Evolutionary conservation across 805 yeast genomes (phyloP).

Genomic region (Metahyphopichia silvanorum): DNA sequence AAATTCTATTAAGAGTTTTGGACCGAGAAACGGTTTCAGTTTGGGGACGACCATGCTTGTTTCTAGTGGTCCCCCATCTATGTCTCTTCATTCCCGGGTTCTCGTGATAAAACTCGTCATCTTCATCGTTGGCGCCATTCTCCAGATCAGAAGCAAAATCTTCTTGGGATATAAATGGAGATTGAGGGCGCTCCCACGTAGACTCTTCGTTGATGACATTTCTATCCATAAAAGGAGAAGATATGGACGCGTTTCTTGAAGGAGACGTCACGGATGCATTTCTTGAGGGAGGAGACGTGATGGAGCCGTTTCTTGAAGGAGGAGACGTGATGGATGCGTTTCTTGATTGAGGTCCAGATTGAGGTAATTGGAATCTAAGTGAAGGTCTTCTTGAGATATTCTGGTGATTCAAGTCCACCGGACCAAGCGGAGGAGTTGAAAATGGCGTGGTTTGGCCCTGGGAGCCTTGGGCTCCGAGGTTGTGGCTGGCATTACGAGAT

Average conservation of each 20-base stretch:
- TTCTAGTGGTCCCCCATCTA: slow-evolving; percentile 90
- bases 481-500: too few species aligned
- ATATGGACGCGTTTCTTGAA: slow-evolving; percentile 5
- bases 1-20: slow-evolving; percentile 52
- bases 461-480: too few species aligned
- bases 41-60: slow-evolving; percentile 63
- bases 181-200: slow-evolving; percentile 20
- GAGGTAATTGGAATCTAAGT: slow-evolving; percentile 30
- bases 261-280: slow-evolving; percentile 2
- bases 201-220: slow-evolving; percentile 21
- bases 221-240: slow-evolving; percentile 30
- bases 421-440: too few species aligned
- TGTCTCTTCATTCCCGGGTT: slow-evolving; percentile 65
- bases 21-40: slow-evolving; percentile 48
- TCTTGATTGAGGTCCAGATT: slow-evolving; percentile 5
- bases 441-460: too few species aligned
- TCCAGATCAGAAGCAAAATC: slow-evolving; percentile 3
- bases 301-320: background rate
- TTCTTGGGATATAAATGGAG: slow-evolving; percentile 24
- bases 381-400: slow-evolving; percentile 17
- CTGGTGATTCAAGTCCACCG: too few species aligned
- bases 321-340: slow-evolving; percentile 1
- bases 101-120: slow-evolving; percentile 9
- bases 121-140: slow-evolving; percentile 13
- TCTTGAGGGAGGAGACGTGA: slow-evolving; percentile 8